These are phyloP conservation scores for Suillus ampliporus DNA, from an alignment of 768 basidiomycete genomes.

Conservation along the genomic window DNA sequence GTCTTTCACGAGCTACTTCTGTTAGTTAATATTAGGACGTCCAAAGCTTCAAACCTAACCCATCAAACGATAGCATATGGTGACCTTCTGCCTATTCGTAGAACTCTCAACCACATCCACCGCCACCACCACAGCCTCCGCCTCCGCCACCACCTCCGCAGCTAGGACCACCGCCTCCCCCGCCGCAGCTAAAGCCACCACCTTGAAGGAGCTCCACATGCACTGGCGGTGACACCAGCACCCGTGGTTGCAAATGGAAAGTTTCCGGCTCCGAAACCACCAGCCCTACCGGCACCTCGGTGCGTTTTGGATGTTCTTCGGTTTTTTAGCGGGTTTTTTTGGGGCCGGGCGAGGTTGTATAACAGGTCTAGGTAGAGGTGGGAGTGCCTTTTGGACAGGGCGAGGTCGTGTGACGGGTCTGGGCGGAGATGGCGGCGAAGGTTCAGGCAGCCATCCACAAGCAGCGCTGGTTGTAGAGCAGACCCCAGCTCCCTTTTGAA, in stretches of 20 bases:
- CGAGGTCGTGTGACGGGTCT: too few relatives aligned
- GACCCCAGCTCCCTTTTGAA: not conserved
- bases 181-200: slow-evolving; percentile 9
- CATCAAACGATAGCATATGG: not conserved
- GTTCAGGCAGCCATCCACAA: not conserved
- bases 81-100: not conserved
- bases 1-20: not conserved
- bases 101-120: not conserved
- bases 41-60: too few relatives aligned
- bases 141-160: slow-evolving; percentile 24
- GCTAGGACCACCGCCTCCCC: slow-evolving; percentile 34
- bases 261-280: not conserved
- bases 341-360: too few relatives aligned
- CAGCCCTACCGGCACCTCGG: not conserved
- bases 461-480: not conserved
- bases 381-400: not conserved
- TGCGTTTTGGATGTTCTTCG: not conserved
- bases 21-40: too few relatives aligned
- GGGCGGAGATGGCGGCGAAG: not conserved
- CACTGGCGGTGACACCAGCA: too few relatives aligned
- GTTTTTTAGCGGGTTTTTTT: not conserved
- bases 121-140: not conserved
- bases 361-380: not conserved
- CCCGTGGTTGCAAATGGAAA: not conserved
- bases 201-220: not conserved